These are phyloP conservation scores for Colletotrichum falcatum DNA, from an alignment of 2,329 filamentous ascomycete species.

Conservation along the genomic window DNA sequence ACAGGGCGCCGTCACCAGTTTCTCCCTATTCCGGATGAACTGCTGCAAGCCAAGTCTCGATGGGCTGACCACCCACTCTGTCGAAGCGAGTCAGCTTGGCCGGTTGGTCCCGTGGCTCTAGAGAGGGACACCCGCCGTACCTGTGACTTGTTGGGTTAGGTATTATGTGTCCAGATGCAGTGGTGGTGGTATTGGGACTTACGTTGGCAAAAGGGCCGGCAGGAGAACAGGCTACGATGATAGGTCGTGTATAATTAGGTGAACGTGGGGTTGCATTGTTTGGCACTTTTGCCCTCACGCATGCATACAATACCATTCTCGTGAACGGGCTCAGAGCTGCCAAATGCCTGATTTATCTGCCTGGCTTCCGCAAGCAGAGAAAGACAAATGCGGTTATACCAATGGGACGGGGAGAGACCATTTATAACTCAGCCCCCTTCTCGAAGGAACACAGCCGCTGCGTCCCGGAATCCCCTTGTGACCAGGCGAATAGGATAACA, in stretches of 20 bases:
- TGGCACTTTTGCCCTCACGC: not conserved
- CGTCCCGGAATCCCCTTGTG: not conserved
- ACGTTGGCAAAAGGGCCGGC: not conserved
- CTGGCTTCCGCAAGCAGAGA: not conserved
- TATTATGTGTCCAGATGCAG: not conserved
- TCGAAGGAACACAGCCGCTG: not conserved
- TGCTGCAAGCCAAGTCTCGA: not conserved
- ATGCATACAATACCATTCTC: not conserved
- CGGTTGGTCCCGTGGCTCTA: not conserved
- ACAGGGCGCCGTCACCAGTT: not conserved
- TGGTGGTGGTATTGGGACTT: slow-evolving; percentile 9
- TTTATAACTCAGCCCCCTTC: not conserved
- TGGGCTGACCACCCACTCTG: not conserved
- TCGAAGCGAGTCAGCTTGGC: not conserved
- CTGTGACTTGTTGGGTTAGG: not conserved
- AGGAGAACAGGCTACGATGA: not conserved
- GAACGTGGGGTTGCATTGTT: not conserved
- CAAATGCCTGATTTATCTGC: not conserved
- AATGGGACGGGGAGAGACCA: not conserved
- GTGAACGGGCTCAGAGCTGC: not conserved
- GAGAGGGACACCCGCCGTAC: no score
- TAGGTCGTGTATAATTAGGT: slow-evolving; percentile 10
- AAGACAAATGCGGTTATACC: not conserved
- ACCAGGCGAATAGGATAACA: not conserved
- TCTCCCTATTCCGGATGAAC: not conserved